Evolutionary conservation across 2,329 filamentous ascomycete species (phyloP), one percentile per base, ranked within the genome.

Genomic region (Botryosphaeria dothidea): DNA sequence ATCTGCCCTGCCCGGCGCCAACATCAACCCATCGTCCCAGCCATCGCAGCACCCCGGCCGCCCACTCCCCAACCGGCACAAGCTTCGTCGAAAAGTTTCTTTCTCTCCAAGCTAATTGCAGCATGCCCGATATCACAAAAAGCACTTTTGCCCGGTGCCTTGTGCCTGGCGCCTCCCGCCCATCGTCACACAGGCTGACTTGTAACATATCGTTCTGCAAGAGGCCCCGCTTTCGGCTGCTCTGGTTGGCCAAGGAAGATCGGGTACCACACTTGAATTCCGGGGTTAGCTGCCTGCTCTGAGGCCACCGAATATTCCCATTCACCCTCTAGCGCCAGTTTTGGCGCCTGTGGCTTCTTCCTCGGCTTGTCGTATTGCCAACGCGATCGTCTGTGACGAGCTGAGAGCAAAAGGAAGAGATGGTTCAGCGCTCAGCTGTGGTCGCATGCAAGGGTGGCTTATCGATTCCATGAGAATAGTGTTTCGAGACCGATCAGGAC

Each of bases 1-100:
- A 60, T 60, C 56, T 60, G 56, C 56, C 38, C 56, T 17, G 27
- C 41, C 54, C 38, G 29, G 15, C 49, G 49, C 29, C 49, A 31
- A 46, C 56, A 11, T 46, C 56, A 46, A 34, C 41, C 56, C 41
- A 34, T 60, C 56, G 38, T 21, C 56, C 56, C 56, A 23, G 25
- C 41, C 41, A 46, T 60, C 38, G 56, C n/a, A 25, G 21, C 25
- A 46, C 23, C 17, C 56, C 27, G 17, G 23, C 43, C 54, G 38
- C 23, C 9, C n/a, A n/a, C 31, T 21, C n/a, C n/a, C n/a, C 23
- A n/a, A 7, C 54, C 36, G 29, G 6, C 36, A 23, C 6, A 31
- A 17, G 54, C 17, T 57, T 15, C 25, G 19, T 4, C 41, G 27
- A 19, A 45, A 43, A 58, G 6, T 23, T 9, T 46, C n/a, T 31